Conservation (phyloP, 495 filamentous ascomycete species). For the Aspergillus bridgeri region DNA sequence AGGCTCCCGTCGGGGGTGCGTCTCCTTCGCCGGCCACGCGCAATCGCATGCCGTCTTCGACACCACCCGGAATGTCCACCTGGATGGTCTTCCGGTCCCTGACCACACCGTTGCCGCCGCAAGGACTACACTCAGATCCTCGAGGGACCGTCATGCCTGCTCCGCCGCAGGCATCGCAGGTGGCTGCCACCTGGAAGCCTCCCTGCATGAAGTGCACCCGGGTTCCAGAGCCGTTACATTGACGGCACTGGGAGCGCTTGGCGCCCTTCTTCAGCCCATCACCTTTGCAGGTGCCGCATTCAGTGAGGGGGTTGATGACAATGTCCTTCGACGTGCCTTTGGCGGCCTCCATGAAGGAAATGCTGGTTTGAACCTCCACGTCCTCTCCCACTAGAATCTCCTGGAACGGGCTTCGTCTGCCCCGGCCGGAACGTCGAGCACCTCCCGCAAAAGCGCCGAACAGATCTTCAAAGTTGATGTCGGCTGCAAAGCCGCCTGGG, state of each 20-base stretch:
- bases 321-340: constrained; percentile 82
- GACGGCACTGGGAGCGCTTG: constrained; percentile 65
- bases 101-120: constrained; percentile 73
- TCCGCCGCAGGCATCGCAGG: constrained; percentile 77
- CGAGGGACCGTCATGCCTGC: constrained; percentile 66
- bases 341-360: constrained; percentile 95
- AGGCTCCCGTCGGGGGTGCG: constrained; percentile 67
- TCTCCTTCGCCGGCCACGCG: constrained; percentile 81
- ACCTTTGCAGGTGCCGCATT: constrained; percentile 78
- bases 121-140: constrained; percentile 74
- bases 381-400: constrained; percentile 82
- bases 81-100: constrained; percentile 74
- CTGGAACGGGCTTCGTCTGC: constrained; percentile 60
- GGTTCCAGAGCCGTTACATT: constrained; percentile 82
- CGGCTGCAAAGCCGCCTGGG: constrained; percentile 56
- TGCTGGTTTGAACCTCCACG: constrained; percentile 87
- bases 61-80: constrained; percentile 87
- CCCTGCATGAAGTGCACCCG: constrained; percentile 84
- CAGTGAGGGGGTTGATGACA: constrained; percentile 66
- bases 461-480: constrained; percentile 93
- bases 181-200: constrained; percentile 92
- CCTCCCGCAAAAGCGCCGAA: constrained; percentile 82
- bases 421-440: constrained; percentile 52
- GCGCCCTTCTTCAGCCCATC: constrained; percentile 80
- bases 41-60: constrained; percentile 93